phyloP scores from a whole-genome alignment of 495 filamentous ascomycete genomes.

The Corynascus novoguineensis region DNA sequence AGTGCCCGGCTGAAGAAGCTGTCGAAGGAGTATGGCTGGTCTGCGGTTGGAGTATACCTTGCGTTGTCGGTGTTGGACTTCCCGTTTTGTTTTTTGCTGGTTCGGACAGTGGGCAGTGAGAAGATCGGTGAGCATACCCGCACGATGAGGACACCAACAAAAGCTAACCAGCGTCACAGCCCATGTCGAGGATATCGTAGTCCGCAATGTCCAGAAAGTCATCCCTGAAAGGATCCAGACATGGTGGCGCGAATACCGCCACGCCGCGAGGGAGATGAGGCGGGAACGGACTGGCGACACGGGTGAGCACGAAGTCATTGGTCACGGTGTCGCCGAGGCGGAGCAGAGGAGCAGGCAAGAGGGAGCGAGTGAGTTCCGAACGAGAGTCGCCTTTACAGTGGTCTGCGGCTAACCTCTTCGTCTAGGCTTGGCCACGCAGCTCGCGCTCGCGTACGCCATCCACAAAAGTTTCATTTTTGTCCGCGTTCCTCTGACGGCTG shows the following conservation, averaged over 20 bases:
- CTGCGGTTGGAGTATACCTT: conserved; percentile 87
- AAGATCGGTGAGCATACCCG: conserved; percentile 56
- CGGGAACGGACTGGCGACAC: conserved; percentile 25
- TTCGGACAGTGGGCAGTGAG: conserved; percentile 76
- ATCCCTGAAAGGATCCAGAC: conserved; percentile 48
- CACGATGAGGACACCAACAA: too few relatives aligned
- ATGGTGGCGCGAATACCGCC: conserved; percentile 38
- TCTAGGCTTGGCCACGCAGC: conserved; percentile 61
- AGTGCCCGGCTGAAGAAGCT: conserved; percentile 70
- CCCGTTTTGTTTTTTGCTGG: conserved; percentile 87
- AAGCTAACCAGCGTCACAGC: conserved; percentile 28
- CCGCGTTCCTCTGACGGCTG: conserved; percentile 81
- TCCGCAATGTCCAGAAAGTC: conserved; percentile 42
- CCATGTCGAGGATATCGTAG: conserved; percentile 45
- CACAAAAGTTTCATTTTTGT: conserved; percentile 98
- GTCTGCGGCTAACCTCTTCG: not conserved
- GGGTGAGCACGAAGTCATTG: conserved; percentile 33
- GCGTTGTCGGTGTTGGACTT: conserved; percentile 80
- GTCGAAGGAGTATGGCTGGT: conserved; percentile 92
- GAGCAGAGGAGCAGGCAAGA: conserved; percentile 41
- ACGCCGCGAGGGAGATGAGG: conserved; percentile 32
- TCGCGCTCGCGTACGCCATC: conserved; percentile 91
- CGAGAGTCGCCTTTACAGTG: not conserved
- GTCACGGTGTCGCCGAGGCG: conserved; percentile 51
- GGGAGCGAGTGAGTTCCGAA: conserved; percentile 47